Base-by-base conservation (phyloP, 1,139 yeast genomes). In the Lodderomyces pseudojiufengensis region DNA sequence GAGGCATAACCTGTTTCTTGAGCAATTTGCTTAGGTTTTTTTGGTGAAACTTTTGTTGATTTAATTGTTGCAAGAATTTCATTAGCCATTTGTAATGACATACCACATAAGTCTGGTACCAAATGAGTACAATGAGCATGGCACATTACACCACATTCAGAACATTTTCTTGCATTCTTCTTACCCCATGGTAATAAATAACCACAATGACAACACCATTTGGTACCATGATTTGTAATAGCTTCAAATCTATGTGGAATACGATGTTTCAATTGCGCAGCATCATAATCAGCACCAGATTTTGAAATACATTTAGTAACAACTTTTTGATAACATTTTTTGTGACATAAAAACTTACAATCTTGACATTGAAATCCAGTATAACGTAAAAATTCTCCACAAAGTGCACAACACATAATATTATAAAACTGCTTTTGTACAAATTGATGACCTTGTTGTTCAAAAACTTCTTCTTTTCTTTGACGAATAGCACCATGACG, bases 141-240 rank as follows among this genome's bases (percentile, higher is more conserved):
- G 53, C 96, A 90, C 81, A 90, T 86, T 21, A 88, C 78, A 28
- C 95, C 95, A 76, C 98, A 92, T 53, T 92, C 98, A 7, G 83
- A 69, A 71, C 98, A 92, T 57, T 88, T 92, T 36, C 96, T 76
- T n/a, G 88, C 95, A 54, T 85, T 88, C 61, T 87, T 88, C 52
- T 82, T 80, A 38, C 97, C 96, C 82, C 96, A 82, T 5, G 98
- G 97, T 46, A 92, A 70, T 37, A 92, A 80, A 56, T 87, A 88
- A 43, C 98, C 98, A 73, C 98, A 92, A 56, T 92, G 98, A 52
- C 97, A 92, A 63, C 98, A 92, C 98, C 98, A 92, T 55, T 90
- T 90, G 5, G 98, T 95, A 50, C 97, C 95, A 64, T 90, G 84
- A 55, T 92, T 92, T 14, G 95, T 76, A 22, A 81, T 76, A 16